phyloP scores from a whole-genome alignment of 306 rosid species.

The Medicago lupulina region DNA sequence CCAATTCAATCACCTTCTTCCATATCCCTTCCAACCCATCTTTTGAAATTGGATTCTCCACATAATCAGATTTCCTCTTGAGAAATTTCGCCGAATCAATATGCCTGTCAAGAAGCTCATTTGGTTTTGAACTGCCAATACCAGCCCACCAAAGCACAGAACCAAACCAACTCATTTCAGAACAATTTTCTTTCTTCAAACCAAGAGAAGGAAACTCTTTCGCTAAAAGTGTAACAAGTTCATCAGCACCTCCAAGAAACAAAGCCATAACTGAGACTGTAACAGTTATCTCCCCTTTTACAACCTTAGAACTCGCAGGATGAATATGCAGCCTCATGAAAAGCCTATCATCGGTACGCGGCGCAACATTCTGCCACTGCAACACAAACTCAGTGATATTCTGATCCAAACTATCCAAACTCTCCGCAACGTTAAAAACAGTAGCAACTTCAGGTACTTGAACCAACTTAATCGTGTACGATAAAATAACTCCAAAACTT shows the following conservation, averaged over 20 bases:
- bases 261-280: slow-evolving; percentile 47
- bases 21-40: slow-evolving; percentile 50
- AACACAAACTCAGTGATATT: slow-evolving; percentile 60
- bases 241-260: slow-evolving; percentile 60
- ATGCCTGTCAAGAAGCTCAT: slow-evolving; percentile 42
- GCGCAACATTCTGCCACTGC: slow-evolving; percentile 74
- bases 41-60: slow-evolving; percentile 43
- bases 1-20: slow-evolving; percentile 48
- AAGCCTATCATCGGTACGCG: slow-evolving; percentile 47
- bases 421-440: slow-evolving; percentile 49
- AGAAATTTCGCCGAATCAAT: slow-evolving; percentile 27
- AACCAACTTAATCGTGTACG: slow-evolving; percentile 64
- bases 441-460: slow-evolving; percentile 66
- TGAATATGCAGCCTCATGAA: slow-evolving; percentile 66
- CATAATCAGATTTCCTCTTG: slow-evolving; percentile 62
- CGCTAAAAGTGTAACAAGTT: slow-evolving; percentile 47
- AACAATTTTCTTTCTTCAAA: slow-evolving; percentile 53
- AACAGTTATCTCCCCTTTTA: slow-evolving; percentile 49
- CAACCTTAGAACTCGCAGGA: slow-evolving; percentile 57
- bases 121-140: slow-evolving; percentile 38
- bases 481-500: slow-evolving; percentile 72
- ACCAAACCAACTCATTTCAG: slow-evolving; percentile 61
- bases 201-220: slow-evolving; percentile 63
- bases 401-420: slow-evolving; percentile 54
- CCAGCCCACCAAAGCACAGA: slow-evolving; percentile 54